Conservation (phyloP, 163 green algal genomes). For the Scenedesmus sp. region DNA sequence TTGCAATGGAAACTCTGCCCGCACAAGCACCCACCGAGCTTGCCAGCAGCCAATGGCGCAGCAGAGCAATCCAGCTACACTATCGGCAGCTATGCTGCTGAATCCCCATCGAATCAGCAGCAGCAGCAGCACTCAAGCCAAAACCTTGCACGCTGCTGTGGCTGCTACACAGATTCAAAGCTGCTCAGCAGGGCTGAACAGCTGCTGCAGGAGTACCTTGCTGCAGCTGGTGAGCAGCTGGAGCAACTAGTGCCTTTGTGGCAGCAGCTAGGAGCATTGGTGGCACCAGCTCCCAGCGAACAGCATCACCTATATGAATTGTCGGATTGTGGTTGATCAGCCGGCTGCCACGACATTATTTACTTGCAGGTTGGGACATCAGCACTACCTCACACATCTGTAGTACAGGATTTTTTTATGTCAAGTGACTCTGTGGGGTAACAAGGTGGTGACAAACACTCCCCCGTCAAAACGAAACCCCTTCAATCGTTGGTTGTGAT, state of each 20-base stretch:
- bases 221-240: neutral
- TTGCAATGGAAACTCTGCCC: conserved; percentile 29
- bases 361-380: neutral
- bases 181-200: neutral
- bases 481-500: no score
- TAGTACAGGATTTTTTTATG: no score
- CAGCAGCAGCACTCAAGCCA: neutral
- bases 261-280: conserved; percentile 1
- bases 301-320: neutral
- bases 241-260: conserved; percentile 8
- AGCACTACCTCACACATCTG: neutral
- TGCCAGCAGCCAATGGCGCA: neutral
- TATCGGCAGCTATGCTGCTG: neutral
- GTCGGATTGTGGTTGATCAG: neutral
- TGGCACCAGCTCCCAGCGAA: neutral
- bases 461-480: no score
- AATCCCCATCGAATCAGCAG: neutral
- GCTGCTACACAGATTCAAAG: neutral
- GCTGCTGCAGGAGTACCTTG: conserved; percentile 27
- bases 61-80: neutral
- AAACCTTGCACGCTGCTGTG: neutral
- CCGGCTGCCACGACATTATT: neutral
- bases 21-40: neutral
- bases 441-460: neutral
- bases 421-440: neutral